Conservation (phyloP, 345 rosid genomes). For the Alliaria petiolata region DNA sequence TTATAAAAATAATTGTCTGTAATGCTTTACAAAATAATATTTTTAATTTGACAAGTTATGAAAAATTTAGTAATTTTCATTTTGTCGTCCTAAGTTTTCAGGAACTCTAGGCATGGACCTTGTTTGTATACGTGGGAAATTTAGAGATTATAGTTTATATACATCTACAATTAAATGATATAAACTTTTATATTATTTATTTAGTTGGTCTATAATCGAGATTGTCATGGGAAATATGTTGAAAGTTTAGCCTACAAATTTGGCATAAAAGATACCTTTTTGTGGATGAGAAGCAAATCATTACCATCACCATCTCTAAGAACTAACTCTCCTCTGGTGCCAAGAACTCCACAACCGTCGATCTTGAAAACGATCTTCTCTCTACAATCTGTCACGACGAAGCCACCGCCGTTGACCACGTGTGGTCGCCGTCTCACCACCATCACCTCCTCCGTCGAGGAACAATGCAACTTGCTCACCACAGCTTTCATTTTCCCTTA, state of each 20-base stretch:
- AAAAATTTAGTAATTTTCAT: too few relatives aligned
- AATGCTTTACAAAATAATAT: too few relatives aligned
- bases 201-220: background rate
- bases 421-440: conserved; percentile 75
- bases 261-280: conserved; percentile 46
- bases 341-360: conserved; percentile 81
- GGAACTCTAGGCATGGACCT: too few relatives aligned
- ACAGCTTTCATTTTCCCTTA: conserved; percentile 30
- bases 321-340: conserved; percentile 52
- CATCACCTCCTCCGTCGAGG: conserved; percentile 46
- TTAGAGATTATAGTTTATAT: too few relatives aligned
- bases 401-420: conserved; percentile 80
- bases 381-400: conserved; percentile 66
- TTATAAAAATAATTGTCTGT: background rate
- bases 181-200: background rate
- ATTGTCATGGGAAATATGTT: too few relatives aligned
- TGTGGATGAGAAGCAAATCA: conserved; percentile 62
- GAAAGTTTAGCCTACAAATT: background rate
- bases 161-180: background rate
- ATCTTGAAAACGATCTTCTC: conserved; percentile 64
- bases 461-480: conserved; percentile 68
- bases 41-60: too few relatives aligned
- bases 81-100: too few relatives aligned
- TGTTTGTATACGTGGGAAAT: too few relatives aligned
- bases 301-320: conserved; percentile 52